Conservation (phyloP, 2,329 filamentous ascomycete species). For the Fusarium sp. region DNA sequence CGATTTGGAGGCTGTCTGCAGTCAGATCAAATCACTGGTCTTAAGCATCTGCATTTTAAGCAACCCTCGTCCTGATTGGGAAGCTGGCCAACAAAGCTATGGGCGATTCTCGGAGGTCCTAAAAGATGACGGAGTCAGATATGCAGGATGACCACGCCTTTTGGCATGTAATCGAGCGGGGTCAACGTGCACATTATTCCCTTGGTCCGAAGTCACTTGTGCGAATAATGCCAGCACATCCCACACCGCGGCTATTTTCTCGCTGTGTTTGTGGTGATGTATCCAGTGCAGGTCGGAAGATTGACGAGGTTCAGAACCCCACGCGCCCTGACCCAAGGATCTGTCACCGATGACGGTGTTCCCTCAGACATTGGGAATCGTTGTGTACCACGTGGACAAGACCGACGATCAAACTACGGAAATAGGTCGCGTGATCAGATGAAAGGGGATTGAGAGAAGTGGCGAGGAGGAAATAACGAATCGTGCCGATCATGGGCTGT, state of each 20-base stretch:
- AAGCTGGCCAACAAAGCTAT: background rate
- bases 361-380: background rate
- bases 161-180: background rate
- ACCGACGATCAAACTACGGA: background rate
- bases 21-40: background rate
- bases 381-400: background rate
- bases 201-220: background rate
- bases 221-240: background rate
- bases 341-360: background rate
- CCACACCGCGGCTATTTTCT: background rate
- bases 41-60: background rate
- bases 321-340: background rate
- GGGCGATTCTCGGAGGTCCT: background rate
- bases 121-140: background rate
- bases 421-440: background rate
- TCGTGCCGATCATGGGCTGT: background rate
- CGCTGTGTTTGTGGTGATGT: too few relatives aligned
- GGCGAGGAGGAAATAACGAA: background rate
- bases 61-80: background rate
- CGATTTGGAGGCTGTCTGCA: background rate
- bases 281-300: background rate
- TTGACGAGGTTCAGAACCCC: background rate
- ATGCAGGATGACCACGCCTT: background rate
- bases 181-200: background rate
- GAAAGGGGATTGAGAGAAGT: background rate